These are phyloP conservation scores for Aspergillus incahuasiensis DNA, from an alignment of 495 filamentous ascomycete species.

Conservation along the genomic window DNA sequence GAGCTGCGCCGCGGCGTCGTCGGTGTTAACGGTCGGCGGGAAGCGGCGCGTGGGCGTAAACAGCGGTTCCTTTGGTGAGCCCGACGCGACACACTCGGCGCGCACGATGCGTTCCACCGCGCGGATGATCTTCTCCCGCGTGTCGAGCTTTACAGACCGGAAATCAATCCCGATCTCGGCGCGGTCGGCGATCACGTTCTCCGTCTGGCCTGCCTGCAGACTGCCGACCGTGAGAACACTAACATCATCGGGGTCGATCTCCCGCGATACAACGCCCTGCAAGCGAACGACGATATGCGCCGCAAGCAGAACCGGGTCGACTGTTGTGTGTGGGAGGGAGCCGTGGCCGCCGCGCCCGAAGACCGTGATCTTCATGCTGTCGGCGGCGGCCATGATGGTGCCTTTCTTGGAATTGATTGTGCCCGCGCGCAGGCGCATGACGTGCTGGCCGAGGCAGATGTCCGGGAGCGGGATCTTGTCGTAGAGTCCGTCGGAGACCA, in stretches of 20 bases:
- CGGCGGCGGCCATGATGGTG: conserved; percentile 44
- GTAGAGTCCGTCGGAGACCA: conserved; percentile 52
- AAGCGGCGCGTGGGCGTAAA: conserved; percentile 43
- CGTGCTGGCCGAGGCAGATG: conserved; percentile 49
- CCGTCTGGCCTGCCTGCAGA: conserved; percentile 47
- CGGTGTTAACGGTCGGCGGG: conserved; percentile 42
- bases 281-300: conserved; percentile 44
- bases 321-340: conserved; percentile 44
- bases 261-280: conserved; percentile 48
- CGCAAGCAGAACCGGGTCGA: conserved; percentile 50
- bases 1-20: conserved; percentile 22
- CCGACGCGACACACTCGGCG: conserved; percentile 46
- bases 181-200: conserved; percentile 49
- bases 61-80: conserved; percentile 39
- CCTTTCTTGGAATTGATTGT: conserved; percentile 33
- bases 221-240: conserved; percentile 50
- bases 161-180: conserved; percentile 47
- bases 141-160: conserved; percentile 36
- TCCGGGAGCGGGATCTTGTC: conserved; percentile 45
- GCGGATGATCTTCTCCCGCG: conserved; percentile 34
- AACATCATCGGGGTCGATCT: conserved; percentile 43
- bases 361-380: conserved; percentile 48
- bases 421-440: conserved; percentile 45
- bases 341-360: conserved; percentile 52
- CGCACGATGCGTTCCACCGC: conserved; percentile 46